Conservation (phyloP, 768 basidiomycete genomes). For the Termitomyces sp. region DNA sequence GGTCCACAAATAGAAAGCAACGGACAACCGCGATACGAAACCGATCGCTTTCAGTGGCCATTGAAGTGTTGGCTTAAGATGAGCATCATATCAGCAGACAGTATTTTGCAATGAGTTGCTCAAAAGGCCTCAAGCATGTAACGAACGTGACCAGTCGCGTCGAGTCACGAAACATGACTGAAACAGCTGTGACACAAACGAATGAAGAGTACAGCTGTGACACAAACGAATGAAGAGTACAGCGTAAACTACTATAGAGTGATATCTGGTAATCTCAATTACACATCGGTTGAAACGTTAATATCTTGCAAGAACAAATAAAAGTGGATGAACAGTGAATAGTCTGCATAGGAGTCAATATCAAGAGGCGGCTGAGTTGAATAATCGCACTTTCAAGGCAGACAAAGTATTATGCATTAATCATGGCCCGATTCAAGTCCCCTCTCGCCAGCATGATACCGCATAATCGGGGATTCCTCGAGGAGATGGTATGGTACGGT, state of each 20-base stretch:
- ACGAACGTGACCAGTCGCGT: conserved; percentile 2
- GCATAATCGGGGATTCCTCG: conserved; percentile 32
- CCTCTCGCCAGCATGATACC: conserved; percentile 16
- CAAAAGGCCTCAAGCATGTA: neutral
- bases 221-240: neutral
- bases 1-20: conserved; percentile 1
- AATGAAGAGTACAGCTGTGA: neutral
- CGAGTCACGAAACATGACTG: conserved; percentile 1
- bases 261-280: neutral
- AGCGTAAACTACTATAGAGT: neutral
- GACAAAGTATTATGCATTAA: neutral
- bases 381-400: conserved; percentile 2
- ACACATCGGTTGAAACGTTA: too few species aligned
- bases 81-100: too few species aligned
- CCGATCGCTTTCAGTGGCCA: conserved; percentile 21
- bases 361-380: neutral
- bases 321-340: neutral
- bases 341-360: neutral
- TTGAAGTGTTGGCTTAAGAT: neutral
- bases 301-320: neutral
- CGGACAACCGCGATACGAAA: conserved; percentile 39
- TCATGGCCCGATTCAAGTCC: conserved; percentile 1
- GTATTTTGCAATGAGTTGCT: neutral
- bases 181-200: neutral
- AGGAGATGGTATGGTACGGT: conserved; percentile 14